These are phyloP conservation scores for Agaricus sinodeliciosus DNA, from an alignment of 768 basidiomycete genomes.

Conservation along the genomic window DNA sequence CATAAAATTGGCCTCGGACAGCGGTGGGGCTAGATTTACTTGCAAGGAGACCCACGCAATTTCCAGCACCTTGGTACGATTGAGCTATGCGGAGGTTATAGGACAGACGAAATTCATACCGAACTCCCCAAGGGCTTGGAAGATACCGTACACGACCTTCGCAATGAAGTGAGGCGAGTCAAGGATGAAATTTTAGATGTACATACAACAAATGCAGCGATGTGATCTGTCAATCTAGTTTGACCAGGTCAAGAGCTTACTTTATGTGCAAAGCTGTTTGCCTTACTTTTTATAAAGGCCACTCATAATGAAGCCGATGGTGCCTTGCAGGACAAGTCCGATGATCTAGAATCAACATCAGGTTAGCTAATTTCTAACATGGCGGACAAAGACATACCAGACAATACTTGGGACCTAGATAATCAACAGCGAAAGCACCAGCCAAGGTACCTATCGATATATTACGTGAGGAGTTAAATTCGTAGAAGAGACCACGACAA, in stretches of 20 bases:
- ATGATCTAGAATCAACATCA: conserved; percentile 38
- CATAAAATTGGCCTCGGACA: conserved; percentile 81
- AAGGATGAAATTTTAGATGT: not conserved
- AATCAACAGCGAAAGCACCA: conserved; percentile 73
- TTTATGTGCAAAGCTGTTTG: not conserved
- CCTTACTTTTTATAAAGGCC: conserved; percentile 58
- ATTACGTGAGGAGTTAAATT: conserved; percentile 33
- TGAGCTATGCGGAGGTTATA: not conserved
- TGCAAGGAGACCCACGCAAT: conserved; percentile 80
- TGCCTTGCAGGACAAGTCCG: conserved; percentile 60
- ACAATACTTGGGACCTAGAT: conserved; percentile 66
- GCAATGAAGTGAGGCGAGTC: not conserved
- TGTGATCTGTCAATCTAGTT: conserved; percentile 47
- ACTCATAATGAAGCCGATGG: conserved; percentile 87
- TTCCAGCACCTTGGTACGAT: conserved; percentile 58
- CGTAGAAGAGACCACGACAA: not conserved
- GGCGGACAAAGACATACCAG: conserved; percentile 40
- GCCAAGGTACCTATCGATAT: conserved; percentile 46
- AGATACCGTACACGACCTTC: conserved; percentile 83
- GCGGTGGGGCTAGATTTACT: conserved; percentile 84
- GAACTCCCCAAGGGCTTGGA: conserved; percentile 84
- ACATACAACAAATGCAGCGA: conserved; percentile 71
- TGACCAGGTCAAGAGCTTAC: not conserved
- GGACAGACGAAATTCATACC: conserved; percentile 33
- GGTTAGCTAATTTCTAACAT: not conserved